A percentile compares a stretch with the other conserved stretches of the same genome.
Evolutionary conservation across 768 basidiomycete genomes (phyloP).

Genomic region (Termitomyces sp.): DNA sequence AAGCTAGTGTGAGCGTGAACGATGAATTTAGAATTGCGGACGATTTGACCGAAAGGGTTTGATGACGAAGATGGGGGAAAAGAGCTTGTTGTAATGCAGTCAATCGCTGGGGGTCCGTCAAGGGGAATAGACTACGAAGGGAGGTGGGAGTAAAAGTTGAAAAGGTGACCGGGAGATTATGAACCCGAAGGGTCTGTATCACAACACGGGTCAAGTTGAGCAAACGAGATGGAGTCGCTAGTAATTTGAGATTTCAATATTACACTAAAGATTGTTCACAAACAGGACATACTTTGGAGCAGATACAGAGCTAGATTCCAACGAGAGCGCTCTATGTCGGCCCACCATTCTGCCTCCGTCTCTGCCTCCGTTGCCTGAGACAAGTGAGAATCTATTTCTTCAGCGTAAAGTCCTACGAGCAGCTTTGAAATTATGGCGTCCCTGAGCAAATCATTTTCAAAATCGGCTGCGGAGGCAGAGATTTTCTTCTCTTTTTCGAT

Average conservation of each 20-base stretch:
- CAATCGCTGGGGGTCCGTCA: slow-evolving; percentile 41
- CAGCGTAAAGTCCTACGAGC: slow-evolving; percentile 57
- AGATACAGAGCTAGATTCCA: slow-evolving; percentile 60
- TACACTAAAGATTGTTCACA: background rate
- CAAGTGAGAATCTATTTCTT: slow-evolving; percentile 62
- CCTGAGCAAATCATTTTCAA: slow-evolving; percentile 36
- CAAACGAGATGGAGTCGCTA: slow-evolving; percentile 47
- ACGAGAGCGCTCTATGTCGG: slow-evolving; percentile 59
- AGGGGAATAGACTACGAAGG: slow-evolving; percentile 46
- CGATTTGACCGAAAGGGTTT: slow-evolving; percentile 16
- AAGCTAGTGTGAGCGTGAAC: background rate
- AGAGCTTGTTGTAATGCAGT: slow-evolving; percentile 52
- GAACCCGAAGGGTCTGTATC: slow-evolving; percentile 37
- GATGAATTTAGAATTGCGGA: slow-evolving; percentile 16
- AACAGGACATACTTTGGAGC: slow-evolving; percentile 66
- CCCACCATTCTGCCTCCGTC: slow-evolving; percentile 85
- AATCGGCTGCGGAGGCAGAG: slow-evolving; percentile 16
- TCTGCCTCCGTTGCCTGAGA: slow-evolving; percentile 69
- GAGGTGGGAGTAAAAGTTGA: slow-evolving; percentile 46
- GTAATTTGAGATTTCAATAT: background rate
- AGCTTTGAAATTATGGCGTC: slow-evolving; percentile 46
- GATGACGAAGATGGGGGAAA: slow-evolving; percentile 54
- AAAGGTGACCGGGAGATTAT: slow-evolving; percentile 42
- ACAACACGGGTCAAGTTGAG: slow-evolving; percentile 35
- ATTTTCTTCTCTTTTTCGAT: slow-evolving; percentile 21